A percentile compares a stretch with the other conserved stretches of the same genome.
phyloP scores from a whole-genome alignment of 768 basidiomycete genomes.

The Lactifluus hygrophoroides region DNA sequence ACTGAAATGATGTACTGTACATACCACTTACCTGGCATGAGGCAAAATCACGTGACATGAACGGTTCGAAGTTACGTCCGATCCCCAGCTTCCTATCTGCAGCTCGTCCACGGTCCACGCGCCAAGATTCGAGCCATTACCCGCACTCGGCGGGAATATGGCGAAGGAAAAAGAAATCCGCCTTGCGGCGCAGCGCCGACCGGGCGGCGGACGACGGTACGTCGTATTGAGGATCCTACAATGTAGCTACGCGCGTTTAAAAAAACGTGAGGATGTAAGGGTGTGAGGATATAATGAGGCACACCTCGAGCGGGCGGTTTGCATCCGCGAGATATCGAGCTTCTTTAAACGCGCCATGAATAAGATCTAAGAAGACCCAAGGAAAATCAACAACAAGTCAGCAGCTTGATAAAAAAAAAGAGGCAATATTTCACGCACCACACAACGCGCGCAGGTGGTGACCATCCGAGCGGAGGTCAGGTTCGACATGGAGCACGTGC shows the following conservation, averaged over 20 bases:
- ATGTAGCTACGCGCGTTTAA: constrained; percentile 25
- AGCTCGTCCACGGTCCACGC: constrained; percentile 45
- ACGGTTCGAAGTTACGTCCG: constrained; percentile 32
- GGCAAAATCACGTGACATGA: not conserved
- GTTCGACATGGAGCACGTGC: constrained; percentile 51
- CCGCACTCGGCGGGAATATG: not conserved
- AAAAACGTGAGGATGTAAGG: not conserved
- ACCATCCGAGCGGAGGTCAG: constrained; percentile 30
- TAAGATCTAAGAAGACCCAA: constrained; percentile 23
- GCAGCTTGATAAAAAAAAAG: not conserved
- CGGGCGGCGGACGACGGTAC: constrained; percentile 26
- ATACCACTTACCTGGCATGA: not conserved
- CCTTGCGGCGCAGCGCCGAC: constrained; percentile 9
- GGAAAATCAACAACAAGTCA: too few relatives aligned
- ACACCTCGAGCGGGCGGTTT: constrained; percentile 30
- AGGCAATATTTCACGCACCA: not conserved
- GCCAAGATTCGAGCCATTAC: constrained; percentile 39
- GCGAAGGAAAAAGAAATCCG: constrained; percentile 38
- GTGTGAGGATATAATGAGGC: too few relatives aligned
- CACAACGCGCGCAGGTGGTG: constrained; percentile 29
- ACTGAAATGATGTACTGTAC: too few relatives aligned
- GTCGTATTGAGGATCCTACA: constrained; percentile 33
- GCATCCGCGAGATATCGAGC: constrained; percentile 29
- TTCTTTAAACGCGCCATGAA: constrained; percentile 25
- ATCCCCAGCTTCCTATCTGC: constrained; percentile 56